Evolutionary conservation across 768 basidiomycete genomes (phyloP).

Genomic region (Collybia mongolica): DNA sequence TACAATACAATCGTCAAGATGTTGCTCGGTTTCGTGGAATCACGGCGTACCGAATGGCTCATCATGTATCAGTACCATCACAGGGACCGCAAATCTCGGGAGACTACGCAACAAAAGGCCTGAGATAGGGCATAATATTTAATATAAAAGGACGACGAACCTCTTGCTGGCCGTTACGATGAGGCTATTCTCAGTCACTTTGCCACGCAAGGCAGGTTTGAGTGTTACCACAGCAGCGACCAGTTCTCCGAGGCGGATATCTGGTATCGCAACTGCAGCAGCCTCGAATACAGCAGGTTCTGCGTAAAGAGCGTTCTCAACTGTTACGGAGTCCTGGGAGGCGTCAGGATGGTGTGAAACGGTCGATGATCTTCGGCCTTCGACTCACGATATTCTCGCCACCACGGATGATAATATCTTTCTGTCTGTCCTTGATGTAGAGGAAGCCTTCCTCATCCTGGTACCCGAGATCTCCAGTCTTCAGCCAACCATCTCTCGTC

Average conservation of each 20-base stretch:
- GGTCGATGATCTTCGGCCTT: background rate
- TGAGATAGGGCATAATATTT: background rate
- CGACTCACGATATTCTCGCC: conserved; percentile 18
- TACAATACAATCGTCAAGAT: background rate
- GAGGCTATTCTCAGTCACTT: background rate
- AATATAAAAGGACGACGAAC: background rate
- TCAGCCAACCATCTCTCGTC: conserved; percentile 7
- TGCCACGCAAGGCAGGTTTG: background rate
- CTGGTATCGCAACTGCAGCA: conserved; percentile 4
- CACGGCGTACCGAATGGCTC: background rate
- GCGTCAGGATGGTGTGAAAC: background rate
- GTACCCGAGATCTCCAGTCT: conserved; percentile 6
- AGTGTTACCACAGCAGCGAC: conserved; percentile 3
- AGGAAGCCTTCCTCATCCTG: conserved; percentile 19
- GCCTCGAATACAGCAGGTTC: conserved; percentile 1
- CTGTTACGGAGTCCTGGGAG: conserved; percentile 4
- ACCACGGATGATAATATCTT: conserved; percentile 22
- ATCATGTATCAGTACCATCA: background rate
- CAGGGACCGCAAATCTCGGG: conserved; percentile 1
- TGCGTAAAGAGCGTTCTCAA: conserved; percentile 7
- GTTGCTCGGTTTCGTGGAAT: too few species aligned
- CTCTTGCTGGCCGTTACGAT: background rate
- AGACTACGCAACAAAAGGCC: background rate
- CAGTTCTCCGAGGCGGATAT: conserved; percentile 1
- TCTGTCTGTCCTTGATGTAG: conserved; percentile 20